These are phyloP conservation scores for Dichomitus squalens DNA, from an alignment of 1,284 basidiomycete genomes.

Conservation along the genomic window DNA sequence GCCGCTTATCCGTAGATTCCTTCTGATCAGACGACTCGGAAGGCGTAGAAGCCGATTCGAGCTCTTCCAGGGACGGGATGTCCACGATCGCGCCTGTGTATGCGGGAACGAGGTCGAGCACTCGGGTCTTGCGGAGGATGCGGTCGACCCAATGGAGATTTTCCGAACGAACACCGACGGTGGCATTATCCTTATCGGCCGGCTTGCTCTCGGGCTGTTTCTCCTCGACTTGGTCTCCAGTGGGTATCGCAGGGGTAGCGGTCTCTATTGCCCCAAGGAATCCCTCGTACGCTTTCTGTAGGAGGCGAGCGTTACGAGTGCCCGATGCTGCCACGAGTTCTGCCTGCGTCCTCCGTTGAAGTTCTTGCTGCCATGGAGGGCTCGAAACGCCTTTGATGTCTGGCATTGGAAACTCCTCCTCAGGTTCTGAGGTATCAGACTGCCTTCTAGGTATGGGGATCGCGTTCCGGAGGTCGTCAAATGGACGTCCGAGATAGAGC, in stretches of 20 bases:
- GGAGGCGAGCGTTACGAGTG: slow-evolving; percentile 30
- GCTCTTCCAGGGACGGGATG: background rate
- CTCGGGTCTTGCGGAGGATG: slow-evolving; percentile 16
- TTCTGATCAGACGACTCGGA: too few species aligned
- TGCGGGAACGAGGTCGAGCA: slow-evolving; percentile 9
- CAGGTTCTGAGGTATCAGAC: background rate
- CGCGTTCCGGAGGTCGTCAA: slow-evolving; percentile 58
- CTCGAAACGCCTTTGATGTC: background rate
- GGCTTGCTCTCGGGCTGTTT: background rate
- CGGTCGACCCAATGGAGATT: slow-evolving; percentile 27
- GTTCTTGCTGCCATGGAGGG: background rate
- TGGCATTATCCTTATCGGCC: background rate
- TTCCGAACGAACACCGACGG: slow-evolving; percentile 13
- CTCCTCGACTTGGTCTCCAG: slow-evolving; percentile 2
- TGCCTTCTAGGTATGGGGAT: slow-evolving; percentile 6
- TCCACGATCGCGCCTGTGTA: background rate
- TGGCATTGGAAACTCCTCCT: background rate
- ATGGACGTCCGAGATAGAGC: slow-evolving; percentile 55
- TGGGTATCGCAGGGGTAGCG: slow-evolving; percentile 31
- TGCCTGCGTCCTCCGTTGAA: slow-evolving; percentile 27
- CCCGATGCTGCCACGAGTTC: slow-evolving; percentile 27
- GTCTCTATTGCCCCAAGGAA: slow-evolving; percentile 47
- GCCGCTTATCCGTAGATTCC: too few species aligned
- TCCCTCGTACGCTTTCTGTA: slow-evolving; percentile 41
- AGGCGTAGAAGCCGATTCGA: background rate